Evolutionary conservation across 257 asterid genomes (phyloP).

Genomic region (Nicotiana benthamiana): DNA sequence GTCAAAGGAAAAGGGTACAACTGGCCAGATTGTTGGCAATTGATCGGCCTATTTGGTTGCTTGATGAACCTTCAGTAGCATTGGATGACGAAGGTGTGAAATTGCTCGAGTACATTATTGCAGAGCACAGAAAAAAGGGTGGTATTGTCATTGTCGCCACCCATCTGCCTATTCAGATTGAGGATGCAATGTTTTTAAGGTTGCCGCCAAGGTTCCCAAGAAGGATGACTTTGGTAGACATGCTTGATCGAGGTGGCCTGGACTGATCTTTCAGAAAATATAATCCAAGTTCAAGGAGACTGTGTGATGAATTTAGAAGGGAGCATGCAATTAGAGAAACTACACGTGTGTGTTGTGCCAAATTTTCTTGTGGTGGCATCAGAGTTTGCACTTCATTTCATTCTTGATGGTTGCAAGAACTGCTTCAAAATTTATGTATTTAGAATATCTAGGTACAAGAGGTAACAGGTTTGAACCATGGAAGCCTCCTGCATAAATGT

Average conservation of each 20-base stretch:
- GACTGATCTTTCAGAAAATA: conserved; percentile 14
- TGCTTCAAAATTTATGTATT: neutral
- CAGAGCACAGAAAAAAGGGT: conserved; percentile 68
- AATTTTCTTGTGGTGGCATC: neutral
- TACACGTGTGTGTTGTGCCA: neutral
- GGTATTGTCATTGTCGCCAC: conserved; percentile 66
- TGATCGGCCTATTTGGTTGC: conserved; percentile 84
- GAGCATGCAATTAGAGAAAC: neutral
- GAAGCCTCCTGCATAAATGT: too few relatives aligned
- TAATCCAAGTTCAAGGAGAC: neutral
- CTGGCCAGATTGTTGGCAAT: conserved; percentile 76
- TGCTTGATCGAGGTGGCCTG: conserved; percentile 53
- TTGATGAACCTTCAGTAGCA: conserved; percentile 89
- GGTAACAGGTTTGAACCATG: too few relatives aligned
- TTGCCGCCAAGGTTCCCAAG: conserved; percentile 61
- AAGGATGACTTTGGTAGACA: conserved; percentile 46
- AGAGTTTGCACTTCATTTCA: neutral
- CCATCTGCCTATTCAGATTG: conserved; percentile 52
- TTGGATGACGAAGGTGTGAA: conserved; percentile 71
- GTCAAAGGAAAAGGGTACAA: conserved; percentile 72
- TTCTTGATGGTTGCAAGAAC: neutral
- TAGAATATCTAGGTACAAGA: too few relatives aligned
- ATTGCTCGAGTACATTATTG: conserved; percentile 53
- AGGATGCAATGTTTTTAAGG: conserved; percentile 49
- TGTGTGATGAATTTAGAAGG: neutral